Base-by-base conservation (phyloP, 2,329 filamentous ascomycete species). In the Fusarium torulosum region DNA sequence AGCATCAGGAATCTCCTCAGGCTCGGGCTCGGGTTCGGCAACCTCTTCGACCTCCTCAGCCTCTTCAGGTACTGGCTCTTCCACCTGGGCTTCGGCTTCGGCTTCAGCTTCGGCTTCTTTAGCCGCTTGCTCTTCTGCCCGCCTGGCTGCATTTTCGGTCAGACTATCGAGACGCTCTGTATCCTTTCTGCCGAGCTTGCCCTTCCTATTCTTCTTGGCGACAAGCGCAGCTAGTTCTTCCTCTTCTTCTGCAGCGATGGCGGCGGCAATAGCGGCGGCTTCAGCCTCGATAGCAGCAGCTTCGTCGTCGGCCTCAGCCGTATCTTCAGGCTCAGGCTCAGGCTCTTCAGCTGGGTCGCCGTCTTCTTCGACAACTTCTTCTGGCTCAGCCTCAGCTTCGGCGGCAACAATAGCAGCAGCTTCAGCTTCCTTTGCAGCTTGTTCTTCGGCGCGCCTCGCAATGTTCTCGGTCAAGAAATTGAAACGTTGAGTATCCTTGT, bases 401-500 rank as follows among this genome's bases (percentile, higher is more conserved):
- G 41, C 75, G 19, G 77, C 77, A 25, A 9, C 7, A 25, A 25
- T 25, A 25, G 23, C 25, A 15, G 77, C 77, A 21, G 72, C 69
- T 40, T 70, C 71, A 11, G 75, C 75, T 43, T 78, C 76, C 42
- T 74, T 76, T 29, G 76, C 77, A 17, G 77, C 78, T 40, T 79
- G 45, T 46, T 75, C 69, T 63, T 64, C 80, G 8, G 78, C 77
- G 33, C 80, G 75, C 60, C 72, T 73, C 27, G 71, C 73, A 25
- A 76, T 74, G 31, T 75, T 79, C 37, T 76, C 75, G 11, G 74
- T 78, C 8, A 84, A 70, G 9, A 70, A 67, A 33, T 79, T 76
- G 25, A 80, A 76, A 59, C 81, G 83, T 59, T 85, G 81, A 49
- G 83, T 75, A 31, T 83, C 82, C 57, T 79, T 83, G 64, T 80